Conservation (phyloP, 2,329 filamentous ascomycete species). For the Neocatenulostroma microsporum region DNA sequence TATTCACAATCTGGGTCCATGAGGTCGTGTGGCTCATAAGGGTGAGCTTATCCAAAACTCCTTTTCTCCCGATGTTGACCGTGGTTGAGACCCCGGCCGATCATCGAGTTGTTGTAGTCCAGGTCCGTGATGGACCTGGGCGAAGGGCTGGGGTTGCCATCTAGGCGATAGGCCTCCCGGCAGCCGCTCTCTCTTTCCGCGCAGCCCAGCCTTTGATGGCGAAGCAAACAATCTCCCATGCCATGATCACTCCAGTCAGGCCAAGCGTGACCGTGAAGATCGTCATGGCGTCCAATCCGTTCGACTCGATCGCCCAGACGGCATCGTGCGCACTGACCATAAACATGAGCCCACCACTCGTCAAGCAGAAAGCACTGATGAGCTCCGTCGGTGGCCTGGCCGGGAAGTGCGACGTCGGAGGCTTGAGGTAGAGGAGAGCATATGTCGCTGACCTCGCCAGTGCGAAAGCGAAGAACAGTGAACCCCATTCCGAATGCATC, state of each 20-base stretch:
- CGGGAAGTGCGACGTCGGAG: conserved; percentile 70
- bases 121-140: too few relatives aligned
- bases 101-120: too few relatives aligned
- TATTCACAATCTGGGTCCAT: too few relatives aligned
- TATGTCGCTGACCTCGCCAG: conserved; percentile 74
- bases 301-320: conserved; percentile 65
- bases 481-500: conserved; percentile 92
- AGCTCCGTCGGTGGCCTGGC: conserved; percentile 84
- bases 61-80: too few relatives aligned
- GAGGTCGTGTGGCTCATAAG: too few relatives aligned
- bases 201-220: conserved; percentile 81
- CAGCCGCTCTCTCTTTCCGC: conserved; percentile 27
- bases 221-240: conserved; percentile 69
- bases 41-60: too few relatives aligned
- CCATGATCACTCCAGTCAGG: conserved; percentile 72
- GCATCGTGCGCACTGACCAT: conserved; percentile 81
- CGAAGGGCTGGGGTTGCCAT: too few relatives aligned
- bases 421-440: conserved; percentile 67
- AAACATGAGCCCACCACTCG: conserved; percentile 81
- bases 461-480: conserved; percentile 71
- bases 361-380: conserved; percentile 77
- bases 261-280: conserved; percentile 85
- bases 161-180: conserved; percentile 6
- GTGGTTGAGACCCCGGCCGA: too few relatives aligned
- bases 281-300: conserved; percentile 82